Conservation (phyloP, 75 land plant genomes). For the Picea glauca region DNA sequence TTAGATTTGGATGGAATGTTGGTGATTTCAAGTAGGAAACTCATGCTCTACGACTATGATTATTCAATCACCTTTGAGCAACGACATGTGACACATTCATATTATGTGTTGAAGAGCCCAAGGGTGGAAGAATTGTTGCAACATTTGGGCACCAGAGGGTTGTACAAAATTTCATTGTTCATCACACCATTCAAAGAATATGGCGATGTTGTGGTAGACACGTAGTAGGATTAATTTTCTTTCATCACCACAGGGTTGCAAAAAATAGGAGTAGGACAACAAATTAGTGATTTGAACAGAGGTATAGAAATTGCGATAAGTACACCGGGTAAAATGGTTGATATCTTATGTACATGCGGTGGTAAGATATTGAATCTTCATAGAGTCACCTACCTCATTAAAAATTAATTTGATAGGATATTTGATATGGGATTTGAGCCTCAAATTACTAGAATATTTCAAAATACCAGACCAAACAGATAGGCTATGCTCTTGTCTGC, state of each 20-base stretch:
- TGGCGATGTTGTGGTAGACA: no score
- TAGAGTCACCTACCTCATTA: constrained; percentile 80
- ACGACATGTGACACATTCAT: no score
- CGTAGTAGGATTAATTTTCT: no score
- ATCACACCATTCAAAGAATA: no score
- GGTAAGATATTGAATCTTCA: constrained; percentile 54
- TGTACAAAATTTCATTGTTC: no score
- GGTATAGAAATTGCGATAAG: constrained; percentile 85
- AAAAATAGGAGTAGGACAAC: constrained; percentile 76
- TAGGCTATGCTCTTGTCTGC: constrained; percentile 95
- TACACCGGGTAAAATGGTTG: constrained; percentile 95
- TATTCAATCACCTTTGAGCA: no score
- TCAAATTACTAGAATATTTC: constrained; percentile 87
- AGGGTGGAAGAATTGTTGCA: no score
- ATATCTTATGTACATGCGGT: constrained; percentile 67
- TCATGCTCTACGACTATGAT: no score
- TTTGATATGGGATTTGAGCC: constrained; percentile 38
- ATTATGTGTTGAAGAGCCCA: no score
- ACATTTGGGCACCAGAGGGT: no score
- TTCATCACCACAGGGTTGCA: no score
- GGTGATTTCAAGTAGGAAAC: no score
- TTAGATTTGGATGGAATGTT: constrained; percentile 58
- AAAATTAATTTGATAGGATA: constrained; percentile 94
- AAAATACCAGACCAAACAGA: constrained; percentile 72
- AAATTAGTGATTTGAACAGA: constrained; percentile 91